A percentile compares a stretch with the other conserved stretches of the same genome.
These are phyloP conservation scores for Penicillium mononematosum DNA, from an alignment of 495 filamentous ascomycete species.

Conservation along the genomic window DNA sequence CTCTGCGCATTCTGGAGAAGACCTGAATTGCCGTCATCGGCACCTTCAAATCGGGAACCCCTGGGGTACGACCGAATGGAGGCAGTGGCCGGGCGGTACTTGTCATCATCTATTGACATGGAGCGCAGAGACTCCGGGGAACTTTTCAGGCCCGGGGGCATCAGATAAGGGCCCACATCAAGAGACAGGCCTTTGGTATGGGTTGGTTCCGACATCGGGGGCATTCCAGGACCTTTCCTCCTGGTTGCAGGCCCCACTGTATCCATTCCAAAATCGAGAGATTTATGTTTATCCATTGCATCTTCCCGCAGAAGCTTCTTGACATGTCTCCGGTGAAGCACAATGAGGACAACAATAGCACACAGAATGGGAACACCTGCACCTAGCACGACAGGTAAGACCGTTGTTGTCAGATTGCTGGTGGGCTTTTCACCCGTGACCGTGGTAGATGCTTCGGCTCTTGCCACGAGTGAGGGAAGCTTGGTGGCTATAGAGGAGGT, in stretches of 20 bases:
- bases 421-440: constrained; percentile 41
- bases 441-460: constrained; percentile 22
- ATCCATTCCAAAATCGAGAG: constrained; percentile 87
- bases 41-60: constrained; percentile 43
- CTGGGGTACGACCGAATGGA: constrained; percentile 56
- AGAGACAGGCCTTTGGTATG: constrained; percentile 75
- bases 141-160: constrained; percentile 75
- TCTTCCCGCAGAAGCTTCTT: constrained; percentile 77
- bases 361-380: constrained; percentile 74
- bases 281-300: constrained; percentile 81
- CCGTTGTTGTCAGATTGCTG: constrained; percentile 55
- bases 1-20: constrained; percentile 61
- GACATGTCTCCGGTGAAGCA: constrained; percentile 73
- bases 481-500: constrained; percentile 11
- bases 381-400: constrained; percentile 75
- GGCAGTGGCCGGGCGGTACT: constrained; percentile 74
- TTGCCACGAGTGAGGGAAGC: constrained; percentile 30
- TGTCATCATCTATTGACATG: constrained; percentile 74
- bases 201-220: constrained; percentile 35
- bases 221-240: constrained; percentile 41
- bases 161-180: constrained; percentile 74
- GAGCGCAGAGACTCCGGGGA: constrained; percentile 86
- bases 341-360: constrained; percentile 66
- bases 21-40: constrained; percentile 59
- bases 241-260: constrained; percentile 40